Base-by-base conservation (phyloP, 169 alveolate species). In the Cryptosporidium meleagridis region DNA sequence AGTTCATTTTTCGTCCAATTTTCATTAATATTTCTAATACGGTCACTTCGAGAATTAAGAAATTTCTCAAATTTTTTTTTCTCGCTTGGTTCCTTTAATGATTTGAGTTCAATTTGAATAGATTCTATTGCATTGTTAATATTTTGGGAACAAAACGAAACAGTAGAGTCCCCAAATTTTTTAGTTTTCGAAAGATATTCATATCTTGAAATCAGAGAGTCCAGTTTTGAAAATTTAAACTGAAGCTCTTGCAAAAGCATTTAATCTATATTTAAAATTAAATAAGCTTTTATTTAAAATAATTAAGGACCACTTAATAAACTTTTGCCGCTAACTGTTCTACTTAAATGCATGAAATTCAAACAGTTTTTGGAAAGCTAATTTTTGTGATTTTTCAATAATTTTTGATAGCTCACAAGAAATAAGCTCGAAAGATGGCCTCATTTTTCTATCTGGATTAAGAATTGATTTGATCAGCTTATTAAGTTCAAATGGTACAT, bases 201-300 rank as follows among this genome's bases (percentile, higher is more conserved):
- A 80, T 80, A 80, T 14, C 89, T 80, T 18, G 89, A 59, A 62
- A 80, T 80, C 26, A 80, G 51, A 0, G 89, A 80, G 68, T 80
- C 89, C 65, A 80, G 70, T 29, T 16, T 59, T 2, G 89, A 80
- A 61, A 80, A 59, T 44, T 80, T 65, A 44, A 37, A 62, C 44
- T 62, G 44, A 61, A 80, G 69, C 45, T 61, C 75, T n/a, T 41
- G 35, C 21, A 26, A 26, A 26, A 80, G 48, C 89, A 80, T 80
- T 37, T 2, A 39, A 26, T 31, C 3, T n/a, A 55, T 55, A 23
- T 55, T 26, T 55, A 26, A 55, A 26, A 26, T 23, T 23, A n/a
- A 55, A 16, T 55, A 1, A 55, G 18, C n/a, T 55, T 21, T 23
- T 26, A 55, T 9, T 16, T 8, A n/a, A 23, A 55, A 55, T 14